These are phyloP conservation scores for Vitis hybrid DNA, from an alignment of 177 flowering plant genomes.

Conservation along the genomic window DNA sequence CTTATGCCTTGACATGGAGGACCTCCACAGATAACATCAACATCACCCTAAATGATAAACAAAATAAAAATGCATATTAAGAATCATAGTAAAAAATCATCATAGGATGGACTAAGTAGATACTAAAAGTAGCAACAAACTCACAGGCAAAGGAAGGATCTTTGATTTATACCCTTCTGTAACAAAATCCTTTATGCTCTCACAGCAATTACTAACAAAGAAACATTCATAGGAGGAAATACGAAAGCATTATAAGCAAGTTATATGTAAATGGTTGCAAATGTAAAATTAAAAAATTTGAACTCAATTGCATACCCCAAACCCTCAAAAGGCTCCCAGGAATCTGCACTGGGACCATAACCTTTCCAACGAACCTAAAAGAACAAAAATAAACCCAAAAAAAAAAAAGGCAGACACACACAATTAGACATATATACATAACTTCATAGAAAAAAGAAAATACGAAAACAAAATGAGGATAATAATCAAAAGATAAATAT, in stretches of 20 bases:
- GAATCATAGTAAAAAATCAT: neutral
- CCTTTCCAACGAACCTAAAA: constrained; percentile 79
- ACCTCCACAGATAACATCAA: constrained; percentile 79
- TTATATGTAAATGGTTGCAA: neutral
- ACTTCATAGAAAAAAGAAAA: too few species aligned
- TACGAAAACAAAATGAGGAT: too few species aligned
- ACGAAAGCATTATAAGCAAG: neutral
- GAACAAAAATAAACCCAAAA: neutral
- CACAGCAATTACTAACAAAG: constrained; percentile 44
- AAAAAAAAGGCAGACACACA: too few species aligned
- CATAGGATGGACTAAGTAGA: neutral
- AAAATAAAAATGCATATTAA: neutral
- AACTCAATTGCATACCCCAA: constrained; percentile 41
- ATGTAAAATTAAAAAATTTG: neutral
- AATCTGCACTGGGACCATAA: constrained; percentile 57
- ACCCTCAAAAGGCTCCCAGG: constrained; percentile 83
- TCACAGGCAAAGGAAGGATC: constrained; percentile 70
- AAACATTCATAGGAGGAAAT: neutral
- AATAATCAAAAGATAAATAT: too few species aligned
- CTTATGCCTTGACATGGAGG: constrained; percentile 94
- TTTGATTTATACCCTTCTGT: constrained; percentile 35
- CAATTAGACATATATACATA: too few species aligned
- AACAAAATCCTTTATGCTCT: constrained; percentile 51
- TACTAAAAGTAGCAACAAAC: constrained; percentile 7
- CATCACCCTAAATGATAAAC: constrained; percentile 57